Evolutionary conservation across 345 rosid species (phyloP).

Genomic region (Euphorbia peplus): DNA sequence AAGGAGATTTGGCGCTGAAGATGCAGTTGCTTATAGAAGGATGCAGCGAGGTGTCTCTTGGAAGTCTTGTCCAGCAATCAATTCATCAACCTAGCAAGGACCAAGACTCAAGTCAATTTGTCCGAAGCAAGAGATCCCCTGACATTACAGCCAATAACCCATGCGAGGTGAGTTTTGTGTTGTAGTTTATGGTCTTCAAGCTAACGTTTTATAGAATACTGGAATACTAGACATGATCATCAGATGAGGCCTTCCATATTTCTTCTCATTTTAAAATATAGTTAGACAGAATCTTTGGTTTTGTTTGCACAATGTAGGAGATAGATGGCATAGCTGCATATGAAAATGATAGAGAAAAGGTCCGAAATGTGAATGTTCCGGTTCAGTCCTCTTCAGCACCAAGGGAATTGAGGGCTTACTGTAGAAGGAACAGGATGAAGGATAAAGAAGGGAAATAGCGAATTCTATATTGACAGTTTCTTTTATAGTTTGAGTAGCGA

Average conservation of each 20-base stretch:
- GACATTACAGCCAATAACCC: constrained; percentile 33
- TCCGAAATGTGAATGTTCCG: no score
- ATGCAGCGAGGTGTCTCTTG: constrained; percentile 32
- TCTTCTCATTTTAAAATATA: not conserved
- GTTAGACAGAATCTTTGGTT: not conserved
- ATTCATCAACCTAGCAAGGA: constrained; percentile 22
- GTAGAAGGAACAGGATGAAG: no score
- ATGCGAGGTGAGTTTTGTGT: constrained; percentile 47
- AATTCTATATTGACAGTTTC: no score
- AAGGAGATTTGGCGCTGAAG: constrained; percentile 47
- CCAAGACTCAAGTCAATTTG: constrained; percentile 23
- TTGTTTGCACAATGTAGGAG: not conserved
- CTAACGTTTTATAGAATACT: not conserved
- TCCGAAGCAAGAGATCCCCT: constrained; percentile 28
- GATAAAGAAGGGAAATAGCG: no score
- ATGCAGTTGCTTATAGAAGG: constrained; percentile 45
- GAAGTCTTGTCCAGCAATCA: constrained; percentile 18
- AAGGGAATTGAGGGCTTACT: no score
- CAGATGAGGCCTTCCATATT: not conserved
- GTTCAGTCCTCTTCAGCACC: no score
- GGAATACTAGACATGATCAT: not conserved
- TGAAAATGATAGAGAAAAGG: no score
- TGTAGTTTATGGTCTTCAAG: not conserved
- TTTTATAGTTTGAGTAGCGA: no score
- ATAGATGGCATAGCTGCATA: no score